phyloP scores from a whole-genome alignment of 306 rosid genomes.

The Vigna angularis region DNA sequence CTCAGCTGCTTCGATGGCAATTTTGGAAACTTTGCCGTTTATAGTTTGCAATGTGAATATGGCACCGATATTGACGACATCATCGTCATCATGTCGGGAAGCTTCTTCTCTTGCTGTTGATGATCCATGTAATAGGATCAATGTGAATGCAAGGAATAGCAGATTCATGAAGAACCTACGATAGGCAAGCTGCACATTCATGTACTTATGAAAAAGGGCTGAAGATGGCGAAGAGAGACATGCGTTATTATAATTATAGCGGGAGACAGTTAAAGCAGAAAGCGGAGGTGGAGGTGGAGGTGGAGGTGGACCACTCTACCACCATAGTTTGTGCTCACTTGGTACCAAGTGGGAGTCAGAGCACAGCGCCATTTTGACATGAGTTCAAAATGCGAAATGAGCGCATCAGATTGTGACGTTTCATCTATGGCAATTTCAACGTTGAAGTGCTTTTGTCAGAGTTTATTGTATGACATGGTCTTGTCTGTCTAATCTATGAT shows the following conservation, averaged over 20 bases:
- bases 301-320: neutral
- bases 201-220: neutral
- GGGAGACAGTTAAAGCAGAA: constrained; percentile 35
- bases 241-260: neutral
- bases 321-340: neutral
- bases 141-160: constrained; percentile 46
- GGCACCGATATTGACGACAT: constrained; percentile 69
- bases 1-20: constrained; percentile 73
- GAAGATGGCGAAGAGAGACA: neutral
- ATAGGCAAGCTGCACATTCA: constrained; percentile 1
- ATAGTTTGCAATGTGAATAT: constrained; percentile 63
- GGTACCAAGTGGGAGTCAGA: neutral
- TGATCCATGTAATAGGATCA: constrained; percentile 44
- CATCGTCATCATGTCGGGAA: constrained; percentile 60
- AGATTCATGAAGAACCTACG: constrained; percentile 40
- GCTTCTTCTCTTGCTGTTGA: constrained; percentile 38
- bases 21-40: constrained; percentile 69
- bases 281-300: neutral
- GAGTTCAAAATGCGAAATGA: neutral
- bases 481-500: too few relatives aligned
- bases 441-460: too few relatives aligned
- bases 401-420: neutral
- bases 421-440: too few relatives aligned
- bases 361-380: neutral
- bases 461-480: too few relatives aligned